Base-by-base conservation (phyloP, 2,329 filamentous ascomycete species). In the Hymenoscyphus scutula region DNA sequence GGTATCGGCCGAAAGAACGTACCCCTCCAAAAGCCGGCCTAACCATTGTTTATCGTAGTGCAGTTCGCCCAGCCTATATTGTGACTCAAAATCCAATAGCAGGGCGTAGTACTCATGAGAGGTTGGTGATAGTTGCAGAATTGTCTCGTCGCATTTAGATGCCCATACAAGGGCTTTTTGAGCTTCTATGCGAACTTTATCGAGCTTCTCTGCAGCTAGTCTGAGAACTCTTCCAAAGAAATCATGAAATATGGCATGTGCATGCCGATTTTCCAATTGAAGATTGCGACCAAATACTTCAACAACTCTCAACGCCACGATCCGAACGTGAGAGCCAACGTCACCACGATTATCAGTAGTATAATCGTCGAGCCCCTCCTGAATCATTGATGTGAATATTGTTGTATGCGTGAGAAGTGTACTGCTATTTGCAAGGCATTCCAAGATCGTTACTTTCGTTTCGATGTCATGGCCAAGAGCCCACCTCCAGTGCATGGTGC, bases 301-400 rank as follows among this genome's bases (percentile, higher is more conserved):
- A 1, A 92, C 80, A 2, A 85, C 86, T 64, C 84, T 82, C 13
- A 97, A 82, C 27, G 91, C 93, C 74, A 93, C 89, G 5, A 94
- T 79, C 3, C 95, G 84, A 3, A 96, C 89, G 59, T 93, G 84
- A 0, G 93, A 96, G 5, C 95, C 95, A 56, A 98, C 84, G 72
- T 99, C 95, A 17, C 95, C 95, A 62, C 92, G 83, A 15, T 93
- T 88, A 68, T 91, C 94, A 3, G 91, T 93, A 0, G 91, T 96
- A 72, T 98, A 98, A 73, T 99, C 93, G 67, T 94, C 89, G 30
- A 99, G 77, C 0, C 88, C 86, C 48, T 83, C 82, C 0, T 75
- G 72, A 8, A 89, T 74, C 13, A 74, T 64, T 19, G 62, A 23
- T 7, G 65, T 53, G 38, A 73, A 69, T 1, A 56, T 27, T 5